These are phyloP conservation scores for Phanerochaete carnosa DNA, from an alignment of 768 basidiomycete genomes.

Conservation along the genomic window DNA sequence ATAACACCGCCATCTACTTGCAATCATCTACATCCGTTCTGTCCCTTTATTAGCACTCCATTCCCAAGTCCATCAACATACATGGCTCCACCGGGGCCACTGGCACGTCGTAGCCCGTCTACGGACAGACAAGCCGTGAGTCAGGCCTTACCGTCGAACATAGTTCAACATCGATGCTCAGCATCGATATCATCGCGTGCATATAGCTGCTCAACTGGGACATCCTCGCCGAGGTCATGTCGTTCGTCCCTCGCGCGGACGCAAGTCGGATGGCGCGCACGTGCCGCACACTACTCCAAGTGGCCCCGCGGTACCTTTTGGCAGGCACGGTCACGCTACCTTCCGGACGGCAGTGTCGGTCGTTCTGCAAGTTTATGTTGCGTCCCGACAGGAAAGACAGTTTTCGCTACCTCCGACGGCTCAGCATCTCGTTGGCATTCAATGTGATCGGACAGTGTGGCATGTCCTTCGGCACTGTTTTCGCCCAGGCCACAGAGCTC, in stretches of 20 bases:
- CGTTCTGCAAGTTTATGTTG: neutral
- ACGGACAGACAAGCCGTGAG: neutral
- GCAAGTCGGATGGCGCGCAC: neutral
- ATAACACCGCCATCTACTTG: neutral
- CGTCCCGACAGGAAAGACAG: neutral
- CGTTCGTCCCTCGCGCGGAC: neutral
- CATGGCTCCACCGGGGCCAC: neutral
- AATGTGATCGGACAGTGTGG: neutral
- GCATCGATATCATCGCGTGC: neutral
- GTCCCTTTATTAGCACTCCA: neutral
- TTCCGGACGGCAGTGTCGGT: neutral
- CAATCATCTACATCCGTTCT: neutral
- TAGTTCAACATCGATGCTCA: neutral
- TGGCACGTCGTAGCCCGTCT: neutral
- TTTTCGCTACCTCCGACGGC: neutral
- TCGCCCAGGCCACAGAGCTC: neutral
- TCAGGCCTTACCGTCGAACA: neutral
- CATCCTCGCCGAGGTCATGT: neutral
- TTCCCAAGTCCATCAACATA: neutral
- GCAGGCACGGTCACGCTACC: neutral
- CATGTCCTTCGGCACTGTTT: neutral
- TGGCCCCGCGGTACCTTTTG: neutral
- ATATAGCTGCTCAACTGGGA: neutral
- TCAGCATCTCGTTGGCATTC: neutral
- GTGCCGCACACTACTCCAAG: neutral